Evolutionary conservation across 805 yeast genomes (phyloP).

Genomic region (Yamadazyma tumulicola): DNA sequence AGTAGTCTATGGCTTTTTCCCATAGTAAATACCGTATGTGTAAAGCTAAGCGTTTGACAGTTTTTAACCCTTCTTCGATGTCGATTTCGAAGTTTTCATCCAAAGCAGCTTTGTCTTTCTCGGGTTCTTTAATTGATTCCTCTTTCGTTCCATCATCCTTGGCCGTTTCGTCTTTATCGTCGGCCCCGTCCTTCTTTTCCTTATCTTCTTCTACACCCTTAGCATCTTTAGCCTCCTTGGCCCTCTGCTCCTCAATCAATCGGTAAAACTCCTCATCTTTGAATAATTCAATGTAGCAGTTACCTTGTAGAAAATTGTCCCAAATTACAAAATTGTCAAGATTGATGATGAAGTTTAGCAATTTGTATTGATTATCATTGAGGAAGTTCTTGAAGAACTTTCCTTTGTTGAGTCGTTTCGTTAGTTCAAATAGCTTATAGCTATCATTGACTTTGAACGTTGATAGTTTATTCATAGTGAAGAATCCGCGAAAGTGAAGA

Average conservation of each 20-base stretch:
- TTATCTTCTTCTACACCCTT: neutral
- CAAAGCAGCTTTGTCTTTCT: conserved; percentile 5
- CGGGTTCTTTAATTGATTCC: conserved; percentile 21
- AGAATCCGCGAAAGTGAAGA: neutral
- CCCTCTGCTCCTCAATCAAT: neutral
- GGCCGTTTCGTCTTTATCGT: conserved; percentile 20
- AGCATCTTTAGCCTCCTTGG: too few species aligned
- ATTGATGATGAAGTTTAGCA: conserved; percentile 26
- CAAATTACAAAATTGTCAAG: conserved; percentile 30
- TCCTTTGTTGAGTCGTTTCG: conserved; percentile 28
- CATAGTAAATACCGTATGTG: conserved; percentile 66
- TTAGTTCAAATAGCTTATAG: conserved; percentile 29
- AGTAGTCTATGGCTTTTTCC: conserved; percentile 63
- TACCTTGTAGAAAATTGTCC: conserved; percentile 38
- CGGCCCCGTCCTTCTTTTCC: neutral
- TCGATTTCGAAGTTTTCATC: conserved; percentile 32
- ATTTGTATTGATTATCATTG: conserved; percentile 31
- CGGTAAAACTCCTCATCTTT: conserved; percentile 11
- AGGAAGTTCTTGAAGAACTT: conserved; percentile 35
- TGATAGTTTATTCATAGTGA: conserved; percentile 33
- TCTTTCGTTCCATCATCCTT: conserved; percentile 17
- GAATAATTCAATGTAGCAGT: conserved; percentile 21
- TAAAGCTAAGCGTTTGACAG: conserved; percentile 45
- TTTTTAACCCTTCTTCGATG: conserved; percentile 39
- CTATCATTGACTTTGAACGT: conserved; percentile 35